phyloP scores from a whole-genome alignment of 495 filamentous ascomycete species.

The Penicillium argentinense region DNA sequence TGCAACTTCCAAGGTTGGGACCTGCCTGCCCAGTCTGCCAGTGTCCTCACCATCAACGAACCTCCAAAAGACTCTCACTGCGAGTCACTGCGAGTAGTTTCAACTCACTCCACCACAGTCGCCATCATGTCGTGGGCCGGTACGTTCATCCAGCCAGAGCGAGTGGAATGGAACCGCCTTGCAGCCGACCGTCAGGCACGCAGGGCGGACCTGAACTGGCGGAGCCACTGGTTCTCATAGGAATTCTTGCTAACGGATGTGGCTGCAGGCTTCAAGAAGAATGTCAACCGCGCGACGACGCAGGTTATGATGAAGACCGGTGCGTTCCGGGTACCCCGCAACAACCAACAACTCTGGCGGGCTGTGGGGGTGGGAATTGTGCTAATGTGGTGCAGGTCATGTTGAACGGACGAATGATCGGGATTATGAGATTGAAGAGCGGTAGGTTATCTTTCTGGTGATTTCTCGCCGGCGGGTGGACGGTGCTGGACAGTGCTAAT shows the following conservation, averaged over 20 bases:
- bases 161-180: no score
- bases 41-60: no score
- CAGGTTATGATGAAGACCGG: slow-evolving; percentile 99
- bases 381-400: no score
- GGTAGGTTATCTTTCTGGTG: slow-evolving; percentile 47
- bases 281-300: slow-evolving; percentile 96
- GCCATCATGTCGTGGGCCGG: slow-evolving; percentile 66
- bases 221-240: no score
- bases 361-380: slow-evolving; percentile 3
- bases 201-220: no score
- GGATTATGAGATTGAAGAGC: slow-evolving; percentile 97
- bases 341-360: no score
- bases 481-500: no score
- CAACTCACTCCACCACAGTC: slow-evolving; percentile 1
- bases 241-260: background rate
- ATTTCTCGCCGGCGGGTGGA: background rate
- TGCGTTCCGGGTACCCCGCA: slow-evolving; percentile 38
- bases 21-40: no score
- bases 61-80: no score
- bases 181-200: no score
- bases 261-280: slow-evolving; percentile 91
- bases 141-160: slow-evolving; percentile 30
- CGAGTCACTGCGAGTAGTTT: no score
- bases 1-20: no score
- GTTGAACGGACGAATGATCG: slow-evolving; percentile 98